phyloP scores from a whole-genome alignment of 1,284 basidiomycete species.

The Boletus smithii region DNA sequence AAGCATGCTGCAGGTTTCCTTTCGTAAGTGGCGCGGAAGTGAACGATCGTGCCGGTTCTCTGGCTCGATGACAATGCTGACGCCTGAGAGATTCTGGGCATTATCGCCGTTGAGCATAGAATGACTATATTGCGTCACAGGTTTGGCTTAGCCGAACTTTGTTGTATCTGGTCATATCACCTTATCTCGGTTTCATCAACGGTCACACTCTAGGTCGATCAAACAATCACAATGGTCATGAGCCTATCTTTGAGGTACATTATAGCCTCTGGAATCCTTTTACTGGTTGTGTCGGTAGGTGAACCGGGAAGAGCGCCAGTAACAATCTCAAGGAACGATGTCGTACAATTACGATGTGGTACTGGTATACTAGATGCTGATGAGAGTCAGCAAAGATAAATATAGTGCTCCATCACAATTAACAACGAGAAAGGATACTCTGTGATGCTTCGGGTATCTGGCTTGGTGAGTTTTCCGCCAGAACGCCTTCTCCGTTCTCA shows the following conservation, averaged over 20 bases:
- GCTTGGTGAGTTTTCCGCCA: conserved; percentile 15
- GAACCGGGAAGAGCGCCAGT: conserved; percentile 16
- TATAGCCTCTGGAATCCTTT: neutral
- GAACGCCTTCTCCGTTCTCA: conserved; percentile 10
- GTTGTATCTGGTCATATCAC: conserved; percentile 8
- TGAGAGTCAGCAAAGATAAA: conserved; percentile 27
- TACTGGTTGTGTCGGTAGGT: neutral
- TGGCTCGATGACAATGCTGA: conserved; percentile 17
- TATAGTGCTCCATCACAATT: conserved; percentile 32
- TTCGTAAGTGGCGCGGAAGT: conserved; percentile 35
- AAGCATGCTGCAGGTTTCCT: conserved; percentile 23
- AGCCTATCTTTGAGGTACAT: neutral
- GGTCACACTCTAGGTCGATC: conserved; percentile 4
- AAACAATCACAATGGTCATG: neutral
- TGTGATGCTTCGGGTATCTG: conserved; percentile 6
- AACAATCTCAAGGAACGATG: conserved; percentile 22
- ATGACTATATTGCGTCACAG: conserved; percentile 29
- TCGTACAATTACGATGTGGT: conserved; percentile 28
- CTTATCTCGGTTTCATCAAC: conserved; percentile 3
- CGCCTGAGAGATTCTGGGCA: conserved; percentile 10
- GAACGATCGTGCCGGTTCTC: conserved; percentile 18
- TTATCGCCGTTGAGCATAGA: conserved; percentile 20
- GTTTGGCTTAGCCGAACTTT: conserved; percentile 19
- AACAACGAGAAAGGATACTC: conserved; percentile 31
- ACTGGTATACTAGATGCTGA: conserved; percentile 13